A percentile compares a stretch with the other conserved stretches of the same genome.
Conservation (phyloP, 2,329 filamentous ascomycete genomes). For the Colletotrichum tropicicola region DNA sequence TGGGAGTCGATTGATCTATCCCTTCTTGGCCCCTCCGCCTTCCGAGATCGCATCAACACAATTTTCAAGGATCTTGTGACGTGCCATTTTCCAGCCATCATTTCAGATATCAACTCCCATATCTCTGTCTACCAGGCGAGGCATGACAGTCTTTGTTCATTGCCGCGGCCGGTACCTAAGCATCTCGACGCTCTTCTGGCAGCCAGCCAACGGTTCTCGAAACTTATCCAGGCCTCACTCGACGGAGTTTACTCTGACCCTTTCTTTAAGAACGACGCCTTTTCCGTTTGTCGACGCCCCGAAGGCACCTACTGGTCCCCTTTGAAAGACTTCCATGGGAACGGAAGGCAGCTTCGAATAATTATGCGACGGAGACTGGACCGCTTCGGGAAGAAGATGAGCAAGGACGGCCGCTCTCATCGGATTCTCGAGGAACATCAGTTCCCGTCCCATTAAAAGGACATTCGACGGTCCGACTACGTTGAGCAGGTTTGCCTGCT, state of each 20-base stretch:
- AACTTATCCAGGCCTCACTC: neutral
- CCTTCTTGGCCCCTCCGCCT: neutral
- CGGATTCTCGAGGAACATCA: neutral
- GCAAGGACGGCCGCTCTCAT: neutral
- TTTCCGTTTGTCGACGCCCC: neutral
- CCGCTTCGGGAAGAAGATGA: neutral
- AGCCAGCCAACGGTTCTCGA: neutral
- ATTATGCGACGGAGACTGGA: neutral
- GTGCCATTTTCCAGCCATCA: neutral
- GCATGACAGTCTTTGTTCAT: neutral
- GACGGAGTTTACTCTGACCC: neutral
- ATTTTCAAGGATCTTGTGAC: neutral
- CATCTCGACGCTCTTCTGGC: neutral
- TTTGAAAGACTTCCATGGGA: neutral
- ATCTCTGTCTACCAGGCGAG: neutral
- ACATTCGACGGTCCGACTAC: neutral
- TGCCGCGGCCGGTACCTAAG: neutral
- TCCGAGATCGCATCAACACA: neutral
- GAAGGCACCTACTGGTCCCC: neutral
- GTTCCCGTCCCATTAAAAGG: neutral
- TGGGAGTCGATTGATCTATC: neutral
- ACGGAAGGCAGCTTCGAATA: neutral
- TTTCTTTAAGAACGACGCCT: neutral
- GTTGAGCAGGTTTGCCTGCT: neutral
- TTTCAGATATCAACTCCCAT: neutral